Conservation (phyloP, 331 rosid genomes). For the Rosa hybrid region DNA sequence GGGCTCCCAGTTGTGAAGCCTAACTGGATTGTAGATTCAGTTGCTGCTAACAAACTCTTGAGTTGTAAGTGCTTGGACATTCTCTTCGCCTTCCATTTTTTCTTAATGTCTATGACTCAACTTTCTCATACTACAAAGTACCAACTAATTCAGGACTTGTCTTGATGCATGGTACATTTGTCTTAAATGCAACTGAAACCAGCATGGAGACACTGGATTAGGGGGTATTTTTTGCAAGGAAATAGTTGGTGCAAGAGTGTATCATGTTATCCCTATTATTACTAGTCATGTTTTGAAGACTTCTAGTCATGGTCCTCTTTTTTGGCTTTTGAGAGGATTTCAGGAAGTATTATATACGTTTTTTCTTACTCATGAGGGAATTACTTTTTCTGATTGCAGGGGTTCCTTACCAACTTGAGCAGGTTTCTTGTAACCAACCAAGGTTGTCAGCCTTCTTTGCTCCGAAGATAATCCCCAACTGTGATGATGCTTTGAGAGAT, state of each 20-base stretch:
- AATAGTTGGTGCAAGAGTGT: background rate
- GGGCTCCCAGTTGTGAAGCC: conserved; percentile 95
- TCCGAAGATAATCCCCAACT: conserved; percentile 38
- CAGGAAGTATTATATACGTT: background rate
- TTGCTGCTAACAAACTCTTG: conserved; percentile 73
- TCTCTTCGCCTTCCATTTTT: background rate
- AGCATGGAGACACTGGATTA: background rate
- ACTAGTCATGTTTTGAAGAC: background rate
- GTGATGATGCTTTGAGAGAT: conserved; percentile 30
- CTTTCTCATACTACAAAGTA: background rate
- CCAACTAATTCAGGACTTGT: background rate
- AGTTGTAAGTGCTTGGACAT: conserved; percentile 59
- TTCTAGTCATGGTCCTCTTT: background rate
- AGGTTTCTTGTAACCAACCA: conserved; percentile 66
- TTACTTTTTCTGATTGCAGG: conserved; percentile 46
- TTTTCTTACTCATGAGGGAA: conserved; percentile 8
- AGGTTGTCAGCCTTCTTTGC: conserved; percentile 68
- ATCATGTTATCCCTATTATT: background rate
- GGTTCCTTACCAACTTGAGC: conserved; percentile 84
- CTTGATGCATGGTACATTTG: background rate
- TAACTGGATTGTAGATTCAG: conserved; percentile 82
- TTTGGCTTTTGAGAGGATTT: background rate
- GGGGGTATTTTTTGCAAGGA: background rate
- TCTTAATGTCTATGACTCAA: background rate
- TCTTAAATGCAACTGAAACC: background rate